Conservation (phyloP, 106 monocot genomes). For the Cymbidium sinense region DNA sequence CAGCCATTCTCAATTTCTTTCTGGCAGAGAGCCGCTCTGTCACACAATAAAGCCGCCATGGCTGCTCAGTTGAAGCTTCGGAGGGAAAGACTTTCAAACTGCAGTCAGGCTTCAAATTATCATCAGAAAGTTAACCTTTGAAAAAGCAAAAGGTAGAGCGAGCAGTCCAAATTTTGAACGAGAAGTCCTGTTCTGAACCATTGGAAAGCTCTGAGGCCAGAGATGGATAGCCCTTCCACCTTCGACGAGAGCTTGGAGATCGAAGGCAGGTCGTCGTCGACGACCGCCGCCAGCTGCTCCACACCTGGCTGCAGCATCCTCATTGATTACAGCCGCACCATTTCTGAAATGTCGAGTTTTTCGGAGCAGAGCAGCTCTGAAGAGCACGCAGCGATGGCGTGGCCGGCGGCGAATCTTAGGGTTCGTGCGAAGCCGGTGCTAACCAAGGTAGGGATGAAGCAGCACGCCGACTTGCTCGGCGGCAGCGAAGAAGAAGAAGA, state of each 20-base stretch:
- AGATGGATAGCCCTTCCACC: constrained; percentile 25
- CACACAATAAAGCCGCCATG: too few relatives aligned
- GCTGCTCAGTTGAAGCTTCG: background rate
- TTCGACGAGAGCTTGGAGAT: constrained; percentile 33
- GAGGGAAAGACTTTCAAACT: background rate
- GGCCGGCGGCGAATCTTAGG: constrained; percentile 18
- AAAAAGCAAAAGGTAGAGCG: background rate
- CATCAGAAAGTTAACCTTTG: background rate
- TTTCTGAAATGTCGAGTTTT: constrained; percentile 55
- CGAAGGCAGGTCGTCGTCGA: constrained; percentile 9
- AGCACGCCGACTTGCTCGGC: constrained; percentile 6
- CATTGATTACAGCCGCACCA: constrained; percentile 49
- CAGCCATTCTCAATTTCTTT: background rate
- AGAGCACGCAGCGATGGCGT: constrained; percentile 19
- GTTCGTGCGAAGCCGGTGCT: constrained; percentile 24
- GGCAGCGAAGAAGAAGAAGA: background rate
- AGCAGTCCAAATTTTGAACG: background rate
- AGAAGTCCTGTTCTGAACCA: background rate
- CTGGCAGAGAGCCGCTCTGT: background rate
- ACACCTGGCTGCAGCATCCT: constrained; percentile 27
- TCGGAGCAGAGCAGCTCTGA: constrained; percentile 45
- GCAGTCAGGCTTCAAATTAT: background rate
- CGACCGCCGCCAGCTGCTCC: constrained; percentile 27
- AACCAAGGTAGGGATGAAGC: constrained; percentile 39
- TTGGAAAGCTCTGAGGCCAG: background rate